A percentile compares a stretch with the other conserved stretches of the same genome.
Evolutionary conservation across 495 filamentous ascomycete species (phyloP).

Genomic region (Collariella sp.): DNA sequence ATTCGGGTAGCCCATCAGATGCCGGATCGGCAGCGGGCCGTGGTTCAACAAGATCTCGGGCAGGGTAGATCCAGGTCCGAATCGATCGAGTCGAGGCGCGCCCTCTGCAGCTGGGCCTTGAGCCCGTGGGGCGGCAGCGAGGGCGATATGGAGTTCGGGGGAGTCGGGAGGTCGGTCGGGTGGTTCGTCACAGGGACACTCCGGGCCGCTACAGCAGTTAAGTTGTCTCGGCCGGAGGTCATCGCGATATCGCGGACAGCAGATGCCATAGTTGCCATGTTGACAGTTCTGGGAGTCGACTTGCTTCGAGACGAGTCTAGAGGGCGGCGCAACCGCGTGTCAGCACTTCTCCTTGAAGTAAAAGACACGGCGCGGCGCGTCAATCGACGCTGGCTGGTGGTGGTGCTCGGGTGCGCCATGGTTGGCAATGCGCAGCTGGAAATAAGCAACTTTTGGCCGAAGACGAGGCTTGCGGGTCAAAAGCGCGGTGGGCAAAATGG

Average conservation of each 20-base stretch:
- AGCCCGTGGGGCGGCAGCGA: constrained; percentile 74
- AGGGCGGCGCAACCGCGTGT: constrained; percentile 19
- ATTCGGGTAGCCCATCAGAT: constrained; percentile 74
- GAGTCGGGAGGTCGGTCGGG: constrained; percentile 75
- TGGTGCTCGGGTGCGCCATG: constrained; percentile 2
- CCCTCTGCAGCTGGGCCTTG: constrained; percentile 50
- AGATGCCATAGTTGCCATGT: constrained; percentile 55
- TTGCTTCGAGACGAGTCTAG: constrained; percentile 44
- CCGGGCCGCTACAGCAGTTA: constrained; percentile 52
- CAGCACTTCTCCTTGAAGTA: constrained; percentile 10
- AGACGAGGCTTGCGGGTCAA: constrained; percentile 26
- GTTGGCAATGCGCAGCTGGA: constrained; percentile 22
- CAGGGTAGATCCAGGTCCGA: constrained; percentile 81
- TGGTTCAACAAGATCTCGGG: constrained; percentile 83
- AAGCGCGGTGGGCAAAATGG: constrained; percentile 30
- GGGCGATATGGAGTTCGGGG: constrained; percentile 93
- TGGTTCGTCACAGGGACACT: constrained; percentile 49
- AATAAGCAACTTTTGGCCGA: constrained; percentile 32
- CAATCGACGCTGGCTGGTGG: not conserved
- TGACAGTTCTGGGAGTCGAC: constrained; percentile 26
- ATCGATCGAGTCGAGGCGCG: constrained; percentile 61
- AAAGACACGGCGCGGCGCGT: constrained; percentile 21
- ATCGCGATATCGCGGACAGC: constrained; percentile 65
- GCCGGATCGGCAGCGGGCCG: constrained; percentile 86
- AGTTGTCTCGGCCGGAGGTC: constrained; percentile 50